Evolutionary conservation across 495 filamentous ascomycete species (phyloP), one percentile per base, ranked within the genome.

Genomic region (Hypoxylon lenormandii): DNA sequence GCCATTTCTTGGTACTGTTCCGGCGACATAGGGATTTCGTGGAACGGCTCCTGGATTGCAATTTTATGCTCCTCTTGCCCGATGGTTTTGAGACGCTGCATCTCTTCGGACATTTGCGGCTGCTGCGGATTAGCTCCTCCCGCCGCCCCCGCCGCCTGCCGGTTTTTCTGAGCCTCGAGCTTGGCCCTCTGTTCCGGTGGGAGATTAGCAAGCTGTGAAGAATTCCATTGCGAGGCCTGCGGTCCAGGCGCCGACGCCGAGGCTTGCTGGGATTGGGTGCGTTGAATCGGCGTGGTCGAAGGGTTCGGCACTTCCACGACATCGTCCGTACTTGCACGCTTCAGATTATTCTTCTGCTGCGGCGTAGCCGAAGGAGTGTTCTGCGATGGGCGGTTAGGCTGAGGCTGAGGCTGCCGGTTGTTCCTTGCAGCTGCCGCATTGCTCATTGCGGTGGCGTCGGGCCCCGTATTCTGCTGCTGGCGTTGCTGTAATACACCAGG

Each of bases 281-380:
- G 65, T 60, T 83, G 73, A 58, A 80, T 66, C 36, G 82, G 69
- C 53, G 68, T 72, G 62, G 72, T 66, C 16, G 76, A 63, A 38
- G 70, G 80, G 54, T 82, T 83, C 22, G 81, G 81, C 21, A 82
- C 78, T 61, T 91, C 90, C 13, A 81, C 75, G 6, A 83, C 72
- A 72, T 93, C 90, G 59, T 93, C 91, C 40, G 82, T 83, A 58
- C 79, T 85, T 6, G 85, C 72, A 54, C 89, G 85, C 76, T 91
- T 92, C 36, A 79, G 71, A 50, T 55, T 75, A 23, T 73, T 78
- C 30, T 74, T 65, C n/a, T 60, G 58, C n/a, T 60, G 58, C 16
- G 66, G 52, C 6, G 74, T 60, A 10, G 66, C 56, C 13, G 68
- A 26, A 33, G 73, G 51, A 19, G 56, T 10, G 21, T 50, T 38